These are phyloP conservation scores for Aspergillus pseudotamarii DNA, from an alignment of 2,329 filamentous ascomycete species.

Conservation along the genomic window DNA sequence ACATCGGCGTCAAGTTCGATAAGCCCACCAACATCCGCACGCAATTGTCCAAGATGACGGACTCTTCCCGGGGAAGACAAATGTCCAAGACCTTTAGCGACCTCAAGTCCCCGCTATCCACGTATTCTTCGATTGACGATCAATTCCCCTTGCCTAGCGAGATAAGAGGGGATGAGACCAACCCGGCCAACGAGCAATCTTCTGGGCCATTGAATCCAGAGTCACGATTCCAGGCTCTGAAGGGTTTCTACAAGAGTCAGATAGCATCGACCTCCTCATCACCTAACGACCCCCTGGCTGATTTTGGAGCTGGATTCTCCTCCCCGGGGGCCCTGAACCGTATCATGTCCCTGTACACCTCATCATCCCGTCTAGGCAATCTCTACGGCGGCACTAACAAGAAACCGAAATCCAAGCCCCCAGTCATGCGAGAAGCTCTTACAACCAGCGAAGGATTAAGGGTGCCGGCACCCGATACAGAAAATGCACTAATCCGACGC, in stretches of 20 bases:
- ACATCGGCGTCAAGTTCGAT: conserved; percentile 88
- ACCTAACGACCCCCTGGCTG: conserved; percentile 54
- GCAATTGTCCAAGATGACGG: conserved; percentile 73
- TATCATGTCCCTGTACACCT: conserved; percentile 88
- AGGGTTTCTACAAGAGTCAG: conserved; percentile 80
- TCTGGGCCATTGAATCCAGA: conserved; percentile 59
- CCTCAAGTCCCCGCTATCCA: conserved; percentile 42
- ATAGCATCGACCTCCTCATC: conserved; percentile 64
- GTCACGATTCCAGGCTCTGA: conserved; percentile 73
- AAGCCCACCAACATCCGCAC: conserved; percentile 82
- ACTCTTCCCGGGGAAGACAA: conserved; percentile 45
- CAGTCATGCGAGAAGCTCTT: conserved; percentile 79
- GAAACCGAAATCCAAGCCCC: conserved; percentile 67
- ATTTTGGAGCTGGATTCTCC: conserved; percentile 54
- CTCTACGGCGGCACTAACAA: conserved; percentile 57
- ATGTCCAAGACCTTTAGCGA: conserved; percentile 42
- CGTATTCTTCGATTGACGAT: conserved; percentile 38
- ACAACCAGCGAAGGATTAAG: conserved; percentile 72
- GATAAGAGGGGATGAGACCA: conserved; percentile 35
- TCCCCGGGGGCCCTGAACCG: conserved; percentile 82
- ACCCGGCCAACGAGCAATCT: conserved; percentile 31
- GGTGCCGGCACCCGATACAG: conserved; percentile 60
- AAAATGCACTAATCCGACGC: conserved; percentile 62
- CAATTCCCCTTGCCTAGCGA: conserved; percentile 28
- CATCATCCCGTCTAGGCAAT: conserved; percentile 55